These are phyloP conservation scores for Fusarium xylarioides DNA, from an alignment of 2,329 filamentous ascomycete species.

Conservation along the genomic window DNA sequence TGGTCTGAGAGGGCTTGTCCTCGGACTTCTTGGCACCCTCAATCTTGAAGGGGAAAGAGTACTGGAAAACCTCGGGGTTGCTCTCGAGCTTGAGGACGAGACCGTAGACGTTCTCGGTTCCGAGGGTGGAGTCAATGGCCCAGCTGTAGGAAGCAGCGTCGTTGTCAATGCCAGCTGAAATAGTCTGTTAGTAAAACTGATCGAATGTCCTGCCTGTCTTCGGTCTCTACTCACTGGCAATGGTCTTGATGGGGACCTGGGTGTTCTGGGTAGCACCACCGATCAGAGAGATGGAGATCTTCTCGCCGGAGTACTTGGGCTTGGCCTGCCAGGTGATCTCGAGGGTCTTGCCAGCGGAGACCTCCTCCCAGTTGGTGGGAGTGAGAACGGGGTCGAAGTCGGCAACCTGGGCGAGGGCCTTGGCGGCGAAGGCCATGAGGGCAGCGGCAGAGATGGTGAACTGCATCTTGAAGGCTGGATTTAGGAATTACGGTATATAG, in stretches of 20 bases:
- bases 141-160: constrained; percentile 58
- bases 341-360: constrained; percentile 60
- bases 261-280: constrained; percentile 57
- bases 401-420: constrained; percentile 62
- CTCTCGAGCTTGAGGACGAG: constrained; percentile 62
- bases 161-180: constrained; percentile 58
- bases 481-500: constrained; percentile 37
- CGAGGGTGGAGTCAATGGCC: constrained; percentile 58
- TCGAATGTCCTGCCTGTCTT: neutral
- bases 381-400: constrained; percentile 64
- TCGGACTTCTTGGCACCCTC: constrained; percentile 40
- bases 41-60: constrained; percentile 69
- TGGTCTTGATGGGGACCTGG: constrained; percentile 53
- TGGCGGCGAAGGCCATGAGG: constrained; percentile 61
- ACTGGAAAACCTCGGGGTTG: constrained; percentile 64
- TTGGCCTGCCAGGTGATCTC: constrained; percentile 61
- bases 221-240: constrained; percentile 61
- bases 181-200: neutral
- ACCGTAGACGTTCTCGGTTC: constrained; percentile 62
- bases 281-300: constrained; percentile 63
- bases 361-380: constrained; percentile 54
- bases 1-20: constrained; percentile 1
- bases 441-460: constrained; percentile 59
- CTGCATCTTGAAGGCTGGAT: constrained; percentile 59
- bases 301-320: constrained; percentile 52